phyloP scores from a whole-genome alignment of 306 rosid species.

The Vigna radiata region DNA sequence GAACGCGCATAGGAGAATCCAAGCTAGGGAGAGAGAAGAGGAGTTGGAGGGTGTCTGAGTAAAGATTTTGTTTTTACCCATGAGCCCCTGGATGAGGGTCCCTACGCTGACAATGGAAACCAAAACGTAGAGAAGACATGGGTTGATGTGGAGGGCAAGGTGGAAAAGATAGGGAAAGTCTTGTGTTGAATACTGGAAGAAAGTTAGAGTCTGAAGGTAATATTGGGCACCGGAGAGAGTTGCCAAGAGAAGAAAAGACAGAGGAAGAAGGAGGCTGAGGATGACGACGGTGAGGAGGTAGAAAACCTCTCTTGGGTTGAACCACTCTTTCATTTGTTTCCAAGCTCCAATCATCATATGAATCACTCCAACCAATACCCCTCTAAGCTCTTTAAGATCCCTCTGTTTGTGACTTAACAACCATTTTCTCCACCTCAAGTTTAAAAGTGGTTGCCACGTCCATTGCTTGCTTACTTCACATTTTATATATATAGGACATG shows the following conservation, averaged over 20 bases:
- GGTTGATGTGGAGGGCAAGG: conserved; percentile 49
- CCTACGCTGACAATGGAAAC: conserved; percentile 58
- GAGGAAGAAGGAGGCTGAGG: conserved; percentile 77
- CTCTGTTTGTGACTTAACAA: conserved; percentile 42
- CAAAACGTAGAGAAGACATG: conserved; percentile 59
- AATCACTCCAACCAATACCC: background rate
- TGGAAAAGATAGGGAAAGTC: conserved; percentile 41
- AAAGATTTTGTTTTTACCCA: conserved; percentile 53
- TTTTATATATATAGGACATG: conserved; percentile 51
- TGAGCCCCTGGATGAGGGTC: conserved; percentile 60
- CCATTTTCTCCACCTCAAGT: conserved; percentile 17
- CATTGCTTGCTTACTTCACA: conserved; percentile 50
- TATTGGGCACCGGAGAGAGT: conserved; percentile 55
- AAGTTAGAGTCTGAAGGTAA: conserved; percentile 44
- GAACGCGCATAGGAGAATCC: conserved; percentile 69
- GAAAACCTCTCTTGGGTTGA: conserved; percentile 51
- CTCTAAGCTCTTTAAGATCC: conserved; percentile 28
- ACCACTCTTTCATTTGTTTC: conserved; percentile 42
- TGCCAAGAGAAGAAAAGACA: conserved; percentile 78
- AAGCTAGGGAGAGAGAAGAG: conserved; percentile 45
- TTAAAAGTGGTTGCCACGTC: conserved; percentile 70
- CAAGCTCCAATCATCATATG: conserved; percentile 22
- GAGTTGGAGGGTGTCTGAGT: background rate
- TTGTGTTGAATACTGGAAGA: background rate
- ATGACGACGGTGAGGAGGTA: conserved; percentile 66